phyloP scores from a whole-genome alignment of 495 filamentous ascomycete genomes.

The Penicillium waksmanii region DNA sequence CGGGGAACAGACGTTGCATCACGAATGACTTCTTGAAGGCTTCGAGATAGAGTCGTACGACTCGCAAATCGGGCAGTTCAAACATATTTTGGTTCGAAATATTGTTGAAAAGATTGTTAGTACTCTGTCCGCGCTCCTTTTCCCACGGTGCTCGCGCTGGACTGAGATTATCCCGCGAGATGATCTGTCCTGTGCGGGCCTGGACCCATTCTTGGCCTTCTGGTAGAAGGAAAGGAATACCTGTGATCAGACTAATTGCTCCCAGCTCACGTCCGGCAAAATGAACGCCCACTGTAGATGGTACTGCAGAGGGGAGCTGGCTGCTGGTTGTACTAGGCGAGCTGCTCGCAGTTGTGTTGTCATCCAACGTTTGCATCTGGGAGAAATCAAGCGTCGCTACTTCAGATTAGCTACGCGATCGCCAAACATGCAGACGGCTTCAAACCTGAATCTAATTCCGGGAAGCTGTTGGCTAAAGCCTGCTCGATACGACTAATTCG shows the following conservation, averaged over 20 bases:
- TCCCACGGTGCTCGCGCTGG: constrained; percentile 39
- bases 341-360: constrained; percentile 19
- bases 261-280: constrained; percentile 54
- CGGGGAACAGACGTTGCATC: constrained; percentile 49
- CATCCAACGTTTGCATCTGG: constrained; percentile 10
- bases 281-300: constrained; percentile 47
- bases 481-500: constrained; percentile 48
- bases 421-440: not conserved
- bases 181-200: constrained; percentile 47
- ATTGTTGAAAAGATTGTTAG: constrained; percentile 29
- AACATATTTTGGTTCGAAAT: constrained; percentile 27
- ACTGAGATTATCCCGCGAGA: constrained; percentile 41
- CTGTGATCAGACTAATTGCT: constrained; percentile 48
- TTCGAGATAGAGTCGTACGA: constrained; percentile 29
- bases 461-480: constrained; percentile 38
- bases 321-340: constrained; percentile 21
- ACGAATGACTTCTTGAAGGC: constrained; percentile 28
- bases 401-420: constrained; percentile 1
- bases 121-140: constrained; percentile 34
- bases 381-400: constrained; percentile 15
- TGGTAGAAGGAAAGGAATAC: constrained; percentile 49
- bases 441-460: constrained; percentile 28
- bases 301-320: constrained; percentile 19
- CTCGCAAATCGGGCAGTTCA: constrained; percentile 32
- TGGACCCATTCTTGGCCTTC: constrained; percentile 52